These are phyloP conservation scores for Magnusiomyces starmeri DNA, from an alignment of 1,139 yeast genomes.

Conservation along the genomic window DNA sequence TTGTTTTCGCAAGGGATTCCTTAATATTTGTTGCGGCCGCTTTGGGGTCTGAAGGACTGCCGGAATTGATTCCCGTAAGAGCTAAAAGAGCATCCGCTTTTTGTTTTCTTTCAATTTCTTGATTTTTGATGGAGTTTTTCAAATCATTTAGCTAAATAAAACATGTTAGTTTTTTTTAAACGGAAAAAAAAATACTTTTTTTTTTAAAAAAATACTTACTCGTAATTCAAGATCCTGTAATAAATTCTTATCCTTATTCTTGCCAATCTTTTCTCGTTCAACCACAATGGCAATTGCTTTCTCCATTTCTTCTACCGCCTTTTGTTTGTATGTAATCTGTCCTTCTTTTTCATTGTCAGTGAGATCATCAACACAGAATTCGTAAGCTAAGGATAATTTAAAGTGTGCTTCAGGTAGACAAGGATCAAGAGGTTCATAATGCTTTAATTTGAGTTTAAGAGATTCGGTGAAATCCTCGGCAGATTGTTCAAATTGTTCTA, in stretches of 20 bases:
- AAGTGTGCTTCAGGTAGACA: constrained; percentile 73
- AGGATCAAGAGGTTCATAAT: constrained; percentile 49
- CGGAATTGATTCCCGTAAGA: background rate
- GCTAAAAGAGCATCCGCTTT: background rate
- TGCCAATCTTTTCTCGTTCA: constrained; percentile 28
- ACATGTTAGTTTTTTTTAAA: no score
- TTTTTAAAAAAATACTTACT: no score
- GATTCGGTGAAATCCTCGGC: constrained; percentile 56
- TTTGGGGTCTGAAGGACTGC: background rate
- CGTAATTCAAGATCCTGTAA: background rate
- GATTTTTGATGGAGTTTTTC: background rate
- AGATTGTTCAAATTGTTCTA: constrained; percentile 68
- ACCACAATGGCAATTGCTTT: constrained; percentile 57
- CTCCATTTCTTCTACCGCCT: constrained; percentile 50
- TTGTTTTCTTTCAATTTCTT: background rate
- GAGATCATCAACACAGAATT: constrained; percentile 54
- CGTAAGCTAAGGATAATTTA: constrained; percentile 73
- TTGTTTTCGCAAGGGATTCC: background rate
- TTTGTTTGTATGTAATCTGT: constrained; percentile 48
- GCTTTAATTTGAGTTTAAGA: constrained; percentile 47
- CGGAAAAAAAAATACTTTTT: no score
- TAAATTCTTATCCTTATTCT: background rate
- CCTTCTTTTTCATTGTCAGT: constrained; percentile 24
- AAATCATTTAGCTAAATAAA: background rate
- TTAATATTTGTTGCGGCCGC: background rate